Conservation (phyloP, 495 filamentous ascomycete species). For the Aspergillus mulundensis region DNA sequence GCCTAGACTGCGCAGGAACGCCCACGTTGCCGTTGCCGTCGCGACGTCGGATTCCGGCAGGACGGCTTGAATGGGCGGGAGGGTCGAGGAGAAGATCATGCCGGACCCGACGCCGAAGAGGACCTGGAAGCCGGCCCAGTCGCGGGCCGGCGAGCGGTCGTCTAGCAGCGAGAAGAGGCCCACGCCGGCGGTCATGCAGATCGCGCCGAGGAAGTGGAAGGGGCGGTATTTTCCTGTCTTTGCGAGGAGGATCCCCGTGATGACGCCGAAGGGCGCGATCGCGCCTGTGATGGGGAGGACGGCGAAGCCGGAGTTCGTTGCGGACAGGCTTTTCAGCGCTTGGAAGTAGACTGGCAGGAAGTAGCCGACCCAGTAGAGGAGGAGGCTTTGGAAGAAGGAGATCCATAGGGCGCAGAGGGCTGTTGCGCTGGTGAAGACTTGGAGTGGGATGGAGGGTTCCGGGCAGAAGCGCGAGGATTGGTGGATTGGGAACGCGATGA, state of each 20-base stretch:
- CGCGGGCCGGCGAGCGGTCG: conserved; percentile 32
- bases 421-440: conserved; percentile 47
- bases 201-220: conserved; percentile 50
- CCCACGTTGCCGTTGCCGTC: neutral
- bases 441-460: conserved; percentile 41
- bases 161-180: conserved; percentile 47
- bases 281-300: conserved; percentile 49
- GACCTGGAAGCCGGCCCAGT: conserved; percentile 46
- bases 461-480: conserved; percentile 20
- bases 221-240: conserved; percentile 43
- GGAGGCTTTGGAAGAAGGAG: conserved; percentile 45
- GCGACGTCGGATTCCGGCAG: neutral
- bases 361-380: conserved; percentile 44
- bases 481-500: conserved; percentile 19
- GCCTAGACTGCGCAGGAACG: conserved; percentile 3
- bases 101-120: conserved; percentile 47
- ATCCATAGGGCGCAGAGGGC: conserved; percentile 37
- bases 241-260: conserved; percentile 39
- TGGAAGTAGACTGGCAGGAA: conserved; percentile 50
- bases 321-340: conserved; percentile 41
- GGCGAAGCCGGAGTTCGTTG: conserved; percentile 42
- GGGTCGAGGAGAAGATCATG: conserved; percentile 42
- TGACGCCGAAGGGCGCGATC: conserved; percentile 43
- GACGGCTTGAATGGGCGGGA: conserved; percentile 44
- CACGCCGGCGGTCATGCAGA: conserved; percentile 40